These are phyloP conservation scores for Ganoderma multipileum DNA, from an alignment of 1,284 basidiomycete genomes.

Conservation along the genomic window DNA sequence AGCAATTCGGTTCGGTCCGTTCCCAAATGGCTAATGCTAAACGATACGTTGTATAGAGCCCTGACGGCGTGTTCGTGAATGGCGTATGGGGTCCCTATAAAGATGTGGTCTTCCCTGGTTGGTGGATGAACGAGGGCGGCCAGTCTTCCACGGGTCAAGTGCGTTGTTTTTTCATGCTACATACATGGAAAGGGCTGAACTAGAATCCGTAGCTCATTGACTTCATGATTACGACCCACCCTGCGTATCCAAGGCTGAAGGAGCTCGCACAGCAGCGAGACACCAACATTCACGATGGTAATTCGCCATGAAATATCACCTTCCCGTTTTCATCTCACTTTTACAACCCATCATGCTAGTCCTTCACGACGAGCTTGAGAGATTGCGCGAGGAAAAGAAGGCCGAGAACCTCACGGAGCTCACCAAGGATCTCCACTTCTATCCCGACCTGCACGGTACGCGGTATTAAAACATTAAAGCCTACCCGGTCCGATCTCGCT, in stretches of 20 bases:
- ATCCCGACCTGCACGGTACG: constrained; percentile 89
- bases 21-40: background rate
- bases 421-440: constrained; percentile 91
- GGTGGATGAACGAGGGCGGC: constrained; percentile 99
- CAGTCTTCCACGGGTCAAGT: constrained; percentile 98
- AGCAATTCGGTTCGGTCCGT: constrained; percentile 19
- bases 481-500: background rate
- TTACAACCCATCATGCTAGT: constrained; percentile 46
- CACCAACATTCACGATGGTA: constrained; percentile 66
- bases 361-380: constrained; percentile 78
- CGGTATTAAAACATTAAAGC: background rate
- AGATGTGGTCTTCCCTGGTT: constrained; percentile 89
- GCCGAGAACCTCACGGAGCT: constrained; percentile 80
- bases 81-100: constrained; percentile 99
- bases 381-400: constrained; percentile 62
- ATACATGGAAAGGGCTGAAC: background rate
- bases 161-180: constrained; percentile 13
- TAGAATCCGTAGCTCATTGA: constrained; percentile 85
- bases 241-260: constrained; percentile 78
- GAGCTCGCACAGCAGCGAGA: constrained; percentile 60
- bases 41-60: constrained; percentile 60
- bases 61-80: constrained; percentile 84
- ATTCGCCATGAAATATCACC: background rate
- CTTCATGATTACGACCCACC: constrained; percentile 93
- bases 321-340: background rate